Evolutionary conservation across 768 basidiomycete genomes (phyloP), one percentile per base, ranked within the genome.

Genomic region (Polyporus arcularius): DNA sequence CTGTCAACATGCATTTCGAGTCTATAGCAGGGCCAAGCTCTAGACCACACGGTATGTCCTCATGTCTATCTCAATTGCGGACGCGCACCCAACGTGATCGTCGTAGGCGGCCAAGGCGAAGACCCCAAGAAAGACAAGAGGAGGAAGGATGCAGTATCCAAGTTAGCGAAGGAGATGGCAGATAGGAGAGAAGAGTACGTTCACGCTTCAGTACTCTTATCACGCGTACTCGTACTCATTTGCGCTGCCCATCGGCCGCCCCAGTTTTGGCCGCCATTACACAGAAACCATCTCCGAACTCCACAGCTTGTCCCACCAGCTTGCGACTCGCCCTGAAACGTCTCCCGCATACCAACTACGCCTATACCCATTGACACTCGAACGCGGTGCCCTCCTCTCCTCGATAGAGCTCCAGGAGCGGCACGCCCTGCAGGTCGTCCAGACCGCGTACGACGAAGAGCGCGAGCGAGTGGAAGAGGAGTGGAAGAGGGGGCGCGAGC

Each of bases 401-500:
- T 85, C 89, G 70, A 74, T 86, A 12, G 82, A 82, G 41, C 76
- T 81, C 38, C 88, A 91, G 68, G 89, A 92, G 74, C 82, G 83
- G 65, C 83, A 88, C 64, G 78, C 83, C n/a, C 73, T 87, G 18
- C 86, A 89, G 0, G 81, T 82, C 64, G 85, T 86, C 18, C 82
- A 88, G 68, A 82, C 80, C 12, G 86, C 89, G 8, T 92, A 88
- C 62, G 84, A 88, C 18, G 90, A 93, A 65, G 92, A 94, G 69
- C 81, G 86, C 41, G 85, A 87, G 65, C 77, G 84, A 49, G 90
- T 94, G 4, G 92, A 94, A 67, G 90, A 91, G 6, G 92, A 94
- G 69, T 93, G 87, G 86, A 82, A 80, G 64, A 81, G 83, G 46
- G 92, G 92, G 4, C 79, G 87, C 48, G 90, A 90, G 45, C 78